Conservation (phyloP, 176 grass and related monocot species). For the Musa schizocarpa region DNA sequence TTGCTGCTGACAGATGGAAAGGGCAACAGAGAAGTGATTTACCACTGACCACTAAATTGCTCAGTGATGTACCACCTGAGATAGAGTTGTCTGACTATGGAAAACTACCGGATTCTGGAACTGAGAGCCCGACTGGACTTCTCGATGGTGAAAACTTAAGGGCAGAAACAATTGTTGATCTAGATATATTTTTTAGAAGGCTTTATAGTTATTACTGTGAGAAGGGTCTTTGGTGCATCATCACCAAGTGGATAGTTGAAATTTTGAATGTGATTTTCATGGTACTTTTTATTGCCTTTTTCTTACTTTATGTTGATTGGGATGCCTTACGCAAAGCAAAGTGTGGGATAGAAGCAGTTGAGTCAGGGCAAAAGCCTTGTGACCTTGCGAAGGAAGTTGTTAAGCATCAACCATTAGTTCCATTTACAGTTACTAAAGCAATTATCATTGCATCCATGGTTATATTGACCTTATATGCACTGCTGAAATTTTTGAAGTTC, state of each 20-base stretch:
- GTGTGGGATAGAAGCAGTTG: constrained; percentile 86
- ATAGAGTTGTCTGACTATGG: constrained; percentile 79
- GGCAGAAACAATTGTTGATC: constrained; percentile 53
- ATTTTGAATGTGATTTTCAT: constrained; percentile 80
- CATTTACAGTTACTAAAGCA: constrained; percentile 83
- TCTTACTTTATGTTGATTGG: constrained; percentile 94
- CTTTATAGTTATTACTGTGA: constrained; percentile 86
- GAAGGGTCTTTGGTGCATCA: constrained; percentile 85
- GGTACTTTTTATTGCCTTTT: constrained; percentile 86
- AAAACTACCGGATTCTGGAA: constrained; percentile 42
- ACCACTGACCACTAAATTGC: constrained; percentile 43
- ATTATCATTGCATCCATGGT: constrained; percentile 75
- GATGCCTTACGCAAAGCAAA: constrained; percentile 54
- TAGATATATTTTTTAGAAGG: constrained; percentile 89
- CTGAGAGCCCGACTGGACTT: constrained; percentile 70
- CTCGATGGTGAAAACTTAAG: constrained; percentile 58
- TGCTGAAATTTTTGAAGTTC: constrained; percentile 95
- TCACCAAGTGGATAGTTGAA: constrained; percentile 88
- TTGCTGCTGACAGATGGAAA: constrained; percentile 28
- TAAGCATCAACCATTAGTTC: constrained; percentile 66
- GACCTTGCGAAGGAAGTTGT: constrained; percentile 62
- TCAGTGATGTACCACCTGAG: constrained; percentile 53
- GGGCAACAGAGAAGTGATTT: constrained; percentile 56
- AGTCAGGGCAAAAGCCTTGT: constrained; percentile 78
- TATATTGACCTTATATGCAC: constrained; percentile 74